Evolutionary conservation across 2,329 filamentous ascomycete species (phyloP), one percentile per base, ranked within the genome.

Genomic region (Penicillium fuscoglaucum): DNA sequence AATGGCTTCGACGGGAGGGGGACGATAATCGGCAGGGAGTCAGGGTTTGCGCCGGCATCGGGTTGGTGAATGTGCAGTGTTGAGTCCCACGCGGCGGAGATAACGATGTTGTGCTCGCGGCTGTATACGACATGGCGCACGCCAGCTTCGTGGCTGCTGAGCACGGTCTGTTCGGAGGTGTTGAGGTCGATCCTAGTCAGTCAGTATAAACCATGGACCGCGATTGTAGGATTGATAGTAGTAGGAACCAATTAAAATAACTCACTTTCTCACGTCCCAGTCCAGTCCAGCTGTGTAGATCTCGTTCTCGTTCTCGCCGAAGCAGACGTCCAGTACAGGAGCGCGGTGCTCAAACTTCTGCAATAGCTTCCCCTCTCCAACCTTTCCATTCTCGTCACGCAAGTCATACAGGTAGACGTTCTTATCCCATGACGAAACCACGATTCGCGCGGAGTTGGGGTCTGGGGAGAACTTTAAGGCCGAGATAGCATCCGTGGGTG

Each of bases 341-440:
- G 91, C 91, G 60, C 87, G 85, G 74, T 95, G 89, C 74, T 92
- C 88, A 70, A 89, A 91, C 64, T 88, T 90, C 64, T 85, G 84
- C 33, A 93, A 70, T 31, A 96, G 81, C 55, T 83, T 84, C 7
- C 86, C 87, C 51, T 79, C 76, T 26, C 83, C 84, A 39, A 84
- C 81, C 62, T 83, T 82, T 24, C 73, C 74, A 51, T 83, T 83
- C 61, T 80, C 79, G 46, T 77, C 76, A 19, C 80, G 78, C 59
- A 89, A 84, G 71, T 96, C 90, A 81, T 98, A 98, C 52, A 93
- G 82, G 76, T 97, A 96, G 56, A 96, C 86, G 73, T 91, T 86
- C 76, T 88, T 91, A 78, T 98, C 93, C 95, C 95, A 99, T 56
- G 92, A 96, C 12, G 93, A 89, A 67, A 93, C 93, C n/a, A 96